Conservation (phyloP, 2,329 filamentous ascomycete species). For the Hymenoscyphus albidus region DNA sequence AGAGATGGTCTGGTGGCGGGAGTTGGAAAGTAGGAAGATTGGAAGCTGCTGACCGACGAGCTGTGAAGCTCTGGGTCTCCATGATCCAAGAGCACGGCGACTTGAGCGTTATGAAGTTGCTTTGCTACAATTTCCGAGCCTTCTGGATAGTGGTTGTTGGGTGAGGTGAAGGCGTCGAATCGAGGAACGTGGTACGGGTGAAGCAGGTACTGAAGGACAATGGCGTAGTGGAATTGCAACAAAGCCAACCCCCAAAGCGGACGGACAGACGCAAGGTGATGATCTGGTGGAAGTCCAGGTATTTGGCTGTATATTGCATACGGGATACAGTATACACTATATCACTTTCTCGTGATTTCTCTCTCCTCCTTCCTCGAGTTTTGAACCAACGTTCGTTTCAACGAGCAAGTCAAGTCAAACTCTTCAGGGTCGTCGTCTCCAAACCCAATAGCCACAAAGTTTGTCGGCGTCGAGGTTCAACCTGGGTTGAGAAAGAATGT, state of each 20-base stretch:
- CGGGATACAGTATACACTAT: background rate
- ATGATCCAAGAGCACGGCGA: conserved; percentile 37
- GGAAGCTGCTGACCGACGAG: conserved; percentile 65
- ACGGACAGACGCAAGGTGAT: background rate
- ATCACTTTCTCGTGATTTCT: background rate
- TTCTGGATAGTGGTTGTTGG: background rate
- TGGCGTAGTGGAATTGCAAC: conserved; percentile 5
- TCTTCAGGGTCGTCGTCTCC: background rate
- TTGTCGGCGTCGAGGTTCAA: conserved; percentile 21
- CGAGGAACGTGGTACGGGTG: conserved; percentile 2
- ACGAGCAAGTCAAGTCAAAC: too few species aligned
- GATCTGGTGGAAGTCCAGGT: conserved; percentile 1
- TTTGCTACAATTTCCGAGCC: background rate
- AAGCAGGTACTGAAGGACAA: conserved; percentile 3
- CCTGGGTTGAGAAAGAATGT: conserved; percentile 31
- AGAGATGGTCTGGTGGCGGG: conserved; percentile 54
- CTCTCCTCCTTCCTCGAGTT: background rate
- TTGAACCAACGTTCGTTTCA: background rate
- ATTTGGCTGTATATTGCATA: background rate
- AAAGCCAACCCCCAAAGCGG: conserved; percentile 3
- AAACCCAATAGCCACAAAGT: conserved; percentile 1
- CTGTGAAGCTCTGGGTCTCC: conserved; percentile 62
- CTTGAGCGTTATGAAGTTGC: background rate
- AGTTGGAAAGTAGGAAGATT: conserved; percentile 67
- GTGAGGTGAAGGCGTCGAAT: background rate